Base-by-base conservation (phyloP, 2,329 filamentous ascomycete genomes). In the Microdochium paspali region DNA sequence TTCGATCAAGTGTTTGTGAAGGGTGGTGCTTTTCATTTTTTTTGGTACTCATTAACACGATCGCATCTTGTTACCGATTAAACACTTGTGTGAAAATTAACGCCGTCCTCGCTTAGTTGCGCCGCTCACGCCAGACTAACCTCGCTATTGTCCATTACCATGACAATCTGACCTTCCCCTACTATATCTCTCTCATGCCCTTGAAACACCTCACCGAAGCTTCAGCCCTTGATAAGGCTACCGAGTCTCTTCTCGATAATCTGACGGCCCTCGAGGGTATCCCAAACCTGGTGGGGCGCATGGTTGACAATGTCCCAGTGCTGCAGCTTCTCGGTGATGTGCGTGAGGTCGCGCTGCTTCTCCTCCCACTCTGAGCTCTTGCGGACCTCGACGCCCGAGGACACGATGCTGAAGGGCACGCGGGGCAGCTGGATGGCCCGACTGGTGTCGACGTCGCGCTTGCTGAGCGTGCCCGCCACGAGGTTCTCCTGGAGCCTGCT, bases 401-500 rank as follows among this genome's bases (percentile, higher is more conserved):
- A 95, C 48, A 97, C 77, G 23, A 98, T 71, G 2, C 84, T 84
- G 32, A 97, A 68, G 6, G 89, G 85, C 13, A 85, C 87, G 49
- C 86, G 73, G n/a, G 74, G 73, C 49, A 77, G 76, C 66, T 95
- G 88, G 46, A 97, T 93, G 44, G 84, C 82, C 21, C 85, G 75
- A 49, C 89, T 89, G 50, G 83, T 86, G 42, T 76, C 71, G 18
- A 95, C 82, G 59, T 98, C 93, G 28, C 87, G 87, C 63, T 83
- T 85, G 13, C 89, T 89, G 55, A 97, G 80, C 1, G 87, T 88
- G 54, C 83, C 79, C 0, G 90, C 90, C 26, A 96, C 89, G 1
- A 97, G 74, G 54, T 85, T 91, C 69, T 98, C 93, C 66, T 98
- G 93, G 48, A 98, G 73, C 66, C 90, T 87, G 4, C 90, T 86